Conservation (phyloP, 1,139 yeast species). For the Nakaseomyces kungkrabaensis region DNA sequence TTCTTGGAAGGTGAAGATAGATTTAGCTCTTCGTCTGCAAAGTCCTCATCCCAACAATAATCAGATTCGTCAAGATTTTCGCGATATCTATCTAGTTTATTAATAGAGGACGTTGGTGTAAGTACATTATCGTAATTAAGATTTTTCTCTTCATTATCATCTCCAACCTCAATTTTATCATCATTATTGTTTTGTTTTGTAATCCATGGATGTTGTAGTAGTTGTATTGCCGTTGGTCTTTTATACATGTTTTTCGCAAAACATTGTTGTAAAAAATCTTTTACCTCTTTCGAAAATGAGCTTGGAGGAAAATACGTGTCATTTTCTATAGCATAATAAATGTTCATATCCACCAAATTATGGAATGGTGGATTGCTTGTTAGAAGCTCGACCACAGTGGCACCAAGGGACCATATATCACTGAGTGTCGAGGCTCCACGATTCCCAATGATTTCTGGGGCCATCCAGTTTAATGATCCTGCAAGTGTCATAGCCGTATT, state of each 20-base stretch:
- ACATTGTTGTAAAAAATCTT: constrained; percentile 63
- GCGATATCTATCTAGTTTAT: constrained; percentile 11
- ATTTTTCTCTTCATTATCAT: neutral
- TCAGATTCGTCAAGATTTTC: constrained; percentile 16
- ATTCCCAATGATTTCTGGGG: constrained; percentile 88
- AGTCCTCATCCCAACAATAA: constrained; percentile 25
- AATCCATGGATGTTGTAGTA: constrained; percentile 24
- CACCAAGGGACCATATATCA: constrained; percentile 91
- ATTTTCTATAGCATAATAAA: constrained; percentile 85
- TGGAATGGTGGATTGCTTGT: constrained; percentile 87
- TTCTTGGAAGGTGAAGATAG: constrained; percentile 8
- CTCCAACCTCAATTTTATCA: neutral
- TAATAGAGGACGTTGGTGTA: constrained; percentile 1
- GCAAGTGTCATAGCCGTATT: constrained; percentile 69
- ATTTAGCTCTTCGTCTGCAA: constrained; percentile 12
- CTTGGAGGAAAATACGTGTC: constrained; percentile 77
- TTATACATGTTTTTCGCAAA: constrained; percentile 41
- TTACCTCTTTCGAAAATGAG: constrained; percentile 41
- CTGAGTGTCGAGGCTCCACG: constrained; percentile 85
- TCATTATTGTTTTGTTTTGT: neutral
- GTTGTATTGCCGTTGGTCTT: constrained; percentile 24
- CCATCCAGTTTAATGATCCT: constrained; percentile 99
- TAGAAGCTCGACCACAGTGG: constrained; percentile 77
- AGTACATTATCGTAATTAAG: neutral
- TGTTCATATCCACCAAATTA: constrained; percentile 73